Conservation (phyloP, 495 filamentous ascomycete species). For the Poronia punctata region DNA sequence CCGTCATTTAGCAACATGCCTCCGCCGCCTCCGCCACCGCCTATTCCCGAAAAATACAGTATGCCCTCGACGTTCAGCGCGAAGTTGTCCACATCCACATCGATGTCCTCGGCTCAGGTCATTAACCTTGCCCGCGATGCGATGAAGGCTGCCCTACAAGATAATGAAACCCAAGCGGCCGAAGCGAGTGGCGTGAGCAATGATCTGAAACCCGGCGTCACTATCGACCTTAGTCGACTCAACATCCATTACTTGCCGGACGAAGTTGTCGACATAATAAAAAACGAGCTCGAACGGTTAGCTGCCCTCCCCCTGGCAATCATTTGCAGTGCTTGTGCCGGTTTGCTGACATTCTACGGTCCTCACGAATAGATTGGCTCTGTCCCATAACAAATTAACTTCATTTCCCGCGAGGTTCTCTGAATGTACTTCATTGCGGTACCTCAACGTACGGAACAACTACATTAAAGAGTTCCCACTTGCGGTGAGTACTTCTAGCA, state of each 20-base stretch:
- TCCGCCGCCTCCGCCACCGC: slow-evolving; percentile 30
- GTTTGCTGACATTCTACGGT: slow-evolving; percentile 9
- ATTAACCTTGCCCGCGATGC: slow-evolving; percentile 54
- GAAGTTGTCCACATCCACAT: slow-evolving; percentile 32
- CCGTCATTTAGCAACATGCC: slow-evolving; percentile 21
- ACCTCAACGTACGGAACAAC: slow-evolving; percentile 91
- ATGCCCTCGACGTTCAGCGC: slow-evolving; percentile 19
- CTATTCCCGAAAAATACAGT: slow-evolving; percentile 29
- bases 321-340: neutral
- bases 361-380: slow-evolving; percentile 58
- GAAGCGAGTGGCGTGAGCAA: slow-evolving; percentile 61
- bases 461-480: slow-evolving; percentile 80
- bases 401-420: slow-evolving; percentile 73
- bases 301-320: slow-evolving; percentile 3
- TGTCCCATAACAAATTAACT: slow-evolving; percentile 81
- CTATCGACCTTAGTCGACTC: slow-evolving; percentile 81
- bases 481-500: slow-evolving; percentile 52
- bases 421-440: slow-evolving; percentile 81
- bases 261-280: slow-evolving; percentile 86
- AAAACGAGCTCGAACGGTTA: slow-evolving; percentile 85
- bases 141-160: slow-evolving; percentile 59
- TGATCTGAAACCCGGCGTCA: slow-evolving; percentile 69
- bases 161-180: slow-evolving; percentile 60
- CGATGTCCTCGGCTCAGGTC: slow-evolving; percentile 42
- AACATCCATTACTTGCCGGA: slow-evolving; percentile 75